Evolutionary conservation across 305 asterid species (phyloP).

Genomic region (Fraxinus nigra): DNA sequence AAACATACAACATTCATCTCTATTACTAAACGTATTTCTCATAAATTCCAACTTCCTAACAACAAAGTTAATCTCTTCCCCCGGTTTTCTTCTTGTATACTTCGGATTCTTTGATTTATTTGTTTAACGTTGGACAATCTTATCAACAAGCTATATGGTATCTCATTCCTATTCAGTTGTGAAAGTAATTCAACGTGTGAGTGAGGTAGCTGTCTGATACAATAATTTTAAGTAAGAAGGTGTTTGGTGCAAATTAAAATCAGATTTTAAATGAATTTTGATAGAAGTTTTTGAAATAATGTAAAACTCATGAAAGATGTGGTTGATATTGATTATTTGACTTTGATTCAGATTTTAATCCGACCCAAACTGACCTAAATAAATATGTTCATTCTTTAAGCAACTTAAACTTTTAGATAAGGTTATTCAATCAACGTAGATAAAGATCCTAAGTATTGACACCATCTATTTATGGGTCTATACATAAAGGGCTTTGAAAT

Average conservation of each 20-base stretch:
- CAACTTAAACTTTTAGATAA: too few species aligned
- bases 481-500: background rate
- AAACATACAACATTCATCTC: slow-evolving; percentile 22
- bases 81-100: background rate
- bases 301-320: too few species aligned
- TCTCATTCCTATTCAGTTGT: background rate
- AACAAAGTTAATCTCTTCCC: slow-evolving; percentile 19
- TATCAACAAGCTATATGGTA: background rate
- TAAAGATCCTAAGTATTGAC: background rate
- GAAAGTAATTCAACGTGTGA: background rate
- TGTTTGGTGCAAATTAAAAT: too few species aligned
- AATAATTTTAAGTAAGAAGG: too few species aligned
- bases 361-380: too few species aligned
- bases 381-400: background rate
- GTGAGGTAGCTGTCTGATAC: too few species aligned
- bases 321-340: too few species aligned
- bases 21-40: slow-evolving; percentile 6
- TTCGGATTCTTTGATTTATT: background rate
- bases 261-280: too few species aligned
- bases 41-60: slow-evolving; percentile 27
- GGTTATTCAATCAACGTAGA: background rate
- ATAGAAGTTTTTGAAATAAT: too few species aligned
- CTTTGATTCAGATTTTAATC: too few species aligned
- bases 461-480: background rate
- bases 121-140: background rate